Evolutionary conservation across 2,329 filamentous ascomycete species (phyloP).

Genomic region (Colletotrichum orbiculare): DNA sequence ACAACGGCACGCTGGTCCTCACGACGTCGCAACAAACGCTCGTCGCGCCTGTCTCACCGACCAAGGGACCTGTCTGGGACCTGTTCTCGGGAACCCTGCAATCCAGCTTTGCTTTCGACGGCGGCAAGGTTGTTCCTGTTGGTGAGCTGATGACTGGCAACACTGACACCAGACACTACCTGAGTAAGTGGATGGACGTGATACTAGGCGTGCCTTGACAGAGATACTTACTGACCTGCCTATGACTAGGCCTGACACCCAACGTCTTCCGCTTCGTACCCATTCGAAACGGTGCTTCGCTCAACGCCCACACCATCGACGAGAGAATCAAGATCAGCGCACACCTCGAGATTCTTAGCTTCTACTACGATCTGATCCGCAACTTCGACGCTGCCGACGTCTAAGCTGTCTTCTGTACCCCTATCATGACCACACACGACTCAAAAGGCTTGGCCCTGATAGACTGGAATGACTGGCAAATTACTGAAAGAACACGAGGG

Average conservation of each 20-base stretch:
- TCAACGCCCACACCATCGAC: conserved; percentile 34
- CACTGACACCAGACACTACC: conserved; percentile 33
- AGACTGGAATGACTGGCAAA: not conserved
- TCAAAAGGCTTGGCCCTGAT: too few species aligned
- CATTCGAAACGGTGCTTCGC: conserved; percentile 3
- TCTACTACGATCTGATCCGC: conserved; percentile 33
- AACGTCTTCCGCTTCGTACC: conserved; percentile 32
- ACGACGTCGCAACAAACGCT: conserved; percentile 26
- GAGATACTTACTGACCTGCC: not conserved
- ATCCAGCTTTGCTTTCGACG: conserved; percentile 28
- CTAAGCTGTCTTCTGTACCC: not conserved
- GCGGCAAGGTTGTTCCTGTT: conserved; percentile 26
- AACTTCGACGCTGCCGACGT: conserved; percentile 28
- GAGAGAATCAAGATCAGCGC: conserved; percentile 31
- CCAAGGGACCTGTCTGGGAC: conserved; percentile 25
- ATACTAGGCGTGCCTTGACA: not conserved
- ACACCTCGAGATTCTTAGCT: conserved; percentile 30
- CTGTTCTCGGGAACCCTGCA: conserved; percentile 32
- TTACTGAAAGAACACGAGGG: not conserved
- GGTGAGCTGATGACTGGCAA: conserved; percentile 31
- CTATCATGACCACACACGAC: too few species aligned
- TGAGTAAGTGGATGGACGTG: conserved; percentile 4
- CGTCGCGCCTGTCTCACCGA: conserved; percentile 26
- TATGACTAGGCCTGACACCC: conserved; percentile 10
- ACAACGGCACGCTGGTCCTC: conserved; percentile 30